Conservation (phyloP, 345 rosid species). For the Hypericum androsaemum region DNA sequence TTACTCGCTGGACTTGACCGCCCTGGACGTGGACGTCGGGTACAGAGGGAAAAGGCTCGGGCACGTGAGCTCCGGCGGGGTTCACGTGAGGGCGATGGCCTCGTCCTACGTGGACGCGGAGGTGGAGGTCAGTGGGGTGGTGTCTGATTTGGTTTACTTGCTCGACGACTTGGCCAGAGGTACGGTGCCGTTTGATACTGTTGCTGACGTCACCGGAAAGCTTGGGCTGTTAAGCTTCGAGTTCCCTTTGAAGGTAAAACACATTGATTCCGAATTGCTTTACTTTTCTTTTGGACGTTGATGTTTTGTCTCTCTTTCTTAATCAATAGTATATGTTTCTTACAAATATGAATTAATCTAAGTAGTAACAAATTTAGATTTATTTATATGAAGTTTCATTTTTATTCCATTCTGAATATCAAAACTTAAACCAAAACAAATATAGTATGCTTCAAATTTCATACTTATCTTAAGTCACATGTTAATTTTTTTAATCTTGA, state of each 20-base stretch:
- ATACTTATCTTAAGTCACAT: too few relatives aligned
- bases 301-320: background rate
- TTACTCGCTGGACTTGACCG: conserved; percentile 51
- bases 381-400: background rate
- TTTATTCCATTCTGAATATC: too few relatives aligned
- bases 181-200: conserved; percentile 34
- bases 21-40: conserved; percentile 40
- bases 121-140: conserved; percentile 47
- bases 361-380: too few relatives aligned
- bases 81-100: conserved; percentile 53
- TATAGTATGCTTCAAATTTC: too few relatives aligned
- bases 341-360: background rate
- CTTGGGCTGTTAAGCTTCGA: conserved; percentile 46
- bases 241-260: conserved; percentile 56
- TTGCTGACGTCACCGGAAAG: conserved; percentile 44
- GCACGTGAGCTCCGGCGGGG: conserved; percentile 43
- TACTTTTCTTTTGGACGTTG: background rate
- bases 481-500: too few relatives aligned
- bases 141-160: conserved; percentile 45
- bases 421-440: too few relatives aligned
- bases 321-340: too few relatives aligned
- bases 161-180: conserved; percentile 37
- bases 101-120: conserved; percentile 59
- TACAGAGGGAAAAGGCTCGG: conserved; percentile 73
- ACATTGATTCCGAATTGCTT: background rate